Evolutionary conservation across 1,284 basidiomycete species (phyloP).

Genomic region (Moesziomyces sp.): DNA sequence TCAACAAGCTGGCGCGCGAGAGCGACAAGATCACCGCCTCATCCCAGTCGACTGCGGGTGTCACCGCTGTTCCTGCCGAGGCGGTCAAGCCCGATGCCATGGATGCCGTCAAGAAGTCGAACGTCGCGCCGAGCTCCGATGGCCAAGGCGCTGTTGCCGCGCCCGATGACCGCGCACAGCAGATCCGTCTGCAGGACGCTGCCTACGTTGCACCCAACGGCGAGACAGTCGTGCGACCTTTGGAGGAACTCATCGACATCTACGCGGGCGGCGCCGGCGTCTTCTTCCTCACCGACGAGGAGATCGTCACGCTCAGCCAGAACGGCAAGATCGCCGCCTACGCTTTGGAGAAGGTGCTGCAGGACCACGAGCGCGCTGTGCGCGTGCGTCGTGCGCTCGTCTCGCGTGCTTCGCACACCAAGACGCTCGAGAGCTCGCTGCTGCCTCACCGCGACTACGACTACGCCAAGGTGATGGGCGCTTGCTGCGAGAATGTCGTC

Average conservation of each 20-base stretch:
- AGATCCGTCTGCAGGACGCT: slow-evolving; percentile 43
- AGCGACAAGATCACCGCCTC: slow-evolving; percentile 5
- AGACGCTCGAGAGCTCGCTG: slow-evolving; percentile 84
- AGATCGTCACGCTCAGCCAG: slow-evolving; percentile 87
- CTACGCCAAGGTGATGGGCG: slow-evolving; percentile 92
- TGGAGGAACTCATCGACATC: slow-evolving; percentile 86
- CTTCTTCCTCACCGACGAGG: slow-evolving; percentile 84
- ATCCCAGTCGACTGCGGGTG: slow-evolving; percentile 8
- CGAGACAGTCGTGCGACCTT: slow-evolving; percentile 64
- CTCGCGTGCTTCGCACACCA: slow-evolving; percentile 85
- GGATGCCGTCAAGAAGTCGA: slow-evolving; percentile 24
- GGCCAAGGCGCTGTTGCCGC: slow-evolving; percentile 42
- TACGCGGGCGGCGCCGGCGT: slow-evolving; percentile 79
- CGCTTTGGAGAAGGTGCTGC: slow-evolving; percentile 90
- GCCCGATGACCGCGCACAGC: slow-evolving; percentile 29
- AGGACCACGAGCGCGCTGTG: slow-evolving; percentile 87
- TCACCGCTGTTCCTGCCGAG: slow-evolving; percentile 39
- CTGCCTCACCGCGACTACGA: slow-evolving; percentile 89
- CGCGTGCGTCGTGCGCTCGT: slow-evolving; percentile 87
- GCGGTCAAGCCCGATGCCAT: slow-evolving; percentile 39
- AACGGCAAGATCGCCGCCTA: slow-evolving; percentile 93
- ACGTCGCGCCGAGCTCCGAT: slow-evolving; percentile 42
- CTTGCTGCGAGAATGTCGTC: slow-evolving; percentile 99
- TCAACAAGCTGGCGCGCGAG: slow-evolving; percentile 37
- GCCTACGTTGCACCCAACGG: slow-evolving; percentile 47